A percentile compares a stretch with the other conserved stretches of the same genome.
These are phyloP conservation scores for Linnemannia zychae DNA, from an alignment of 192 early-diverging fungal species.

Conservation along the genomic window DNA sequence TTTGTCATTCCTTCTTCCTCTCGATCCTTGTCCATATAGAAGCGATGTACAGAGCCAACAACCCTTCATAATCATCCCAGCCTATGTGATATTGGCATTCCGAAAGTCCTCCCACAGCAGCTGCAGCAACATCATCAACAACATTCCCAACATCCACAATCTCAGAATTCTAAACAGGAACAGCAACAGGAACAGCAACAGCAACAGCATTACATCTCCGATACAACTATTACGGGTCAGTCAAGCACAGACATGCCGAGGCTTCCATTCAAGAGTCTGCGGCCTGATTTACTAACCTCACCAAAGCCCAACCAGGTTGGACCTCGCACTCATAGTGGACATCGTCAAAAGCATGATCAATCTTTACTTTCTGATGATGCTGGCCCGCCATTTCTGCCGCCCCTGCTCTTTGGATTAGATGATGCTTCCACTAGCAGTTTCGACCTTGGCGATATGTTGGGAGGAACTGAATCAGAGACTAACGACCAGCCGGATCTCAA, in stretches of 20 bases:
- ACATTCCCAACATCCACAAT: not conserved
- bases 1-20: not conserved
- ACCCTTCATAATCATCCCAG: not conserved
- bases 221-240: not conserved
- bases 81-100: not conserved
- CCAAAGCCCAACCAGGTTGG: constrained; percentile 11
- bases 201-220: not conserved
- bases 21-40: not conserved
- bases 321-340: not conserved
- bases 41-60: not conserved
- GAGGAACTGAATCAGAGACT: not conserved
- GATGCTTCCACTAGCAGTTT: constrained; percentile 18
- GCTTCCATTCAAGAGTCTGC: constrained; percentile 2
- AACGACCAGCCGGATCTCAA: not conserved
- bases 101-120: not conserved
- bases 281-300: not conserved
- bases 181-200: not conserved
- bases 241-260: constrained; percentile 8
- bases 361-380: not conserved
- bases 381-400: constrained; percentile 24
- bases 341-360: not conserved
- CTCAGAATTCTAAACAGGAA: not conserved
- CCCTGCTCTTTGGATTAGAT: constrained; percentile 20
- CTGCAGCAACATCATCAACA: constrained; percentile 1
- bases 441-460: constrained; percentile 24